Evolutionary conservation across 306 rosid genomes (phyloP).

Genomic region (Cucurbita ficifolia): DNA sequence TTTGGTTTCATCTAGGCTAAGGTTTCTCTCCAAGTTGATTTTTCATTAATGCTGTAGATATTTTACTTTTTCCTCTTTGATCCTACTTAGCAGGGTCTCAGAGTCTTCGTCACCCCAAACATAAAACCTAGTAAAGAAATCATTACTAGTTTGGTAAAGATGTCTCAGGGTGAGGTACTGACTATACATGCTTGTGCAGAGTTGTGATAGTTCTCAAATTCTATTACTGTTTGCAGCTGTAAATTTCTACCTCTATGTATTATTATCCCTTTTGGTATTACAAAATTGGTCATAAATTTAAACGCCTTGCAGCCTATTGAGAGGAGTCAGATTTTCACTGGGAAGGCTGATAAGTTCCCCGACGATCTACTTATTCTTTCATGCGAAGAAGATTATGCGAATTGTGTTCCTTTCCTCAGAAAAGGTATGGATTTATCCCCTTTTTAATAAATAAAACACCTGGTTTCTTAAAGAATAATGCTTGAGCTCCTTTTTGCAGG

Average conservation of each 20-base stretch:
- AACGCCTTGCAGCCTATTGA: slow-evolving; percentile 35
- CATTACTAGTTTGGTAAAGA: slow-evolving; percentile 49
- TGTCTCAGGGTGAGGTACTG: slow-evolving; percentile 70
- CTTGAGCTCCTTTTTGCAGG: slow-evolving; percentile 39
- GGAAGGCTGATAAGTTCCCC: slow-evolving; percentile 35
- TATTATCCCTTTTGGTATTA: not conserved
- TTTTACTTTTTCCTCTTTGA: slow-evolving; percentile 10
- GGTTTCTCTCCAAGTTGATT: not conserved
- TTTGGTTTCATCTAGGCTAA: not conserved
- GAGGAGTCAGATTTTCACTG: slow-evolving; percentile 44
- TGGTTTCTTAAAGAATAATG: not conserved
- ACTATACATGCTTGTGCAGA: not conserved
- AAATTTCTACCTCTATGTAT: not conserved
- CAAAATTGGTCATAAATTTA: not conserved
- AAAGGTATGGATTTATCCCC: slow-evolving; percentile 36
- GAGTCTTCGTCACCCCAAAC: slow-evolving; percentile 65
- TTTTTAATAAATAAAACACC: not conserved
- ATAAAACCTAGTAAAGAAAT: slow-evolving; percentile 68
- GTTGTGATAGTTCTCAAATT: not conserved
- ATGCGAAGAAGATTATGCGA: slow-evolving; percentile 72
- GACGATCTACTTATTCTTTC: slow-evolving; percentile 70
- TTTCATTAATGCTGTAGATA: not conserved
- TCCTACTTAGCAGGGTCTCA: slow-evolving; percentile 44
- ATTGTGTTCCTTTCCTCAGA: slow-evolving; percentile 66
- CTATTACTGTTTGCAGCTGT: not conserved